Conservation (phyloP, 2,329 filamentous ascomycete genomes). For the Sordariomycetes sp. region DNA sequence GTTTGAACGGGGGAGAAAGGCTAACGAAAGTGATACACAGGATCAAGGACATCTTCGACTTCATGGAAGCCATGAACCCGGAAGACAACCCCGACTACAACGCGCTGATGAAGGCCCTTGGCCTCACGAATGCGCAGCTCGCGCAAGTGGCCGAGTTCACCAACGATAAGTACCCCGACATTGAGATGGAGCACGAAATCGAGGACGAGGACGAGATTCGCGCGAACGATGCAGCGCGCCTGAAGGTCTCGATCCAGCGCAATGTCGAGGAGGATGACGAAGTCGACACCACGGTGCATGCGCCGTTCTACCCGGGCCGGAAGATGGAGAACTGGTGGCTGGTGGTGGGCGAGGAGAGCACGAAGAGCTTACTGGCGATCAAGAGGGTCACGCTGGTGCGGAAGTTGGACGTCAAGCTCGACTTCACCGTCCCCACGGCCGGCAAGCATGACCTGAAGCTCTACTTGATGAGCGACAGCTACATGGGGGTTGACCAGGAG, state of each 20-base stretch:
- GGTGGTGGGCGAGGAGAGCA: constrained; percentile 85
- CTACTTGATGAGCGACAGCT: constrained; percentile 94
- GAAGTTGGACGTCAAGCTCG: constrained; percentile 67
- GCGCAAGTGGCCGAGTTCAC: constrained; percentile 88
- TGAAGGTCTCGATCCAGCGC: constrained; percentile 76
- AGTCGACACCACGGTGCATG: constrained; percentile 78
- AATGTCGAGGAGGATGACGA: constrained; percentile 62
- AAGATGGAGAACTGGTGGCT: constrained; percentile 99
- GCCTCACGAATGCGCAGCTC: constrained; percentile 71
- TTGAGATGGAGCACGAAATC: constrained; percentile 82
- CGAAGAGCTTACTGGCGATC: constrained; percentile 79
- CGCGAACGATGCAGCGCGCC: constrained; percentile 69
- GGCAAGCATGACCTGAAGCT: constrained; percentile 83
- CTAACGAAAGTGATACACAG: constrained; percentile 30
- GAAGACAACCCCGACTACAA: constrained; percentile 79
- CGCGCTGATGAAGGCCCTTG: constrained; percentile 65
- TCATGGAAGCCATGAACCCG: constrained; percentile 98
- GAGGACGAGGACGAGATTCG: constrained; percentile 71
- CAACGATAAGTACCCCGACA: constrained; percentile 90
- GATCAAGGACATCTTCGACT: constrained; percentile 91
- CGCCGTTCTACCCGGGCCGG: constrained; percentile 82
- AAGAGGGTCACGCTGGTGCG: constrained; percentile 84
- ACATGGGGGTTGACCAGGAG: constrained; percentile 94
- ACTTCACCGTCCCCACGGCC: constrained; percentile 76
- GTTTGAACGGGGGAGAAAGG: constrained; percentile 2